phyloP scores from a whole-genome alignment of 2,329 filamentous ascomycete species.

The Talaromyces sp. region DNA sequence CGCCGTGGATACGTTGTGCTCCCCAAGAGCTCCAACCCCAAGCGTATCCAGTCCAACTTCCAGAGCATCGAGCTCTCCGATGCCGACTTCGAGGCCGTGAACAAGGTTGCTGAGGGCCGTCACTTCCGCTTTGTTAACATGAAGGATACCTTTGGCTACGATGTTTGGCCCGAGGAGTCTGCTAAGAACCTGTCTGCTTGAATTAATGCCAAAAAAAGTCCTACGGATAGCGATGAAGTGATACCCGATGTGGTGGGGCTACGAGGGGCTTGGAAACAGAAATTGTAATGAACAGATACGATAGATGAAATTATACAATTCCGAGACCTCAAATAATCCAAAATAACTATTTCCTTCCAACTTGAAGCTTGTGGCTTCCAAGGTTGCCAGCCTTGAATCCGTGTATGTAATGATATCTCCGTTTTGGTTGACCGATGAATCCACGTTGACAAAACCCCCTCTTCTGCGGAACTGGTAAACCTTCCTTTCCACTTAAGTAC shows the following conservation, averaged over 20 bases:
- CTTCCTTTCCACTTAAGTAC: not conserved
- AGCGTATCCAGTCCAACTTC: conserved; percentile 69
- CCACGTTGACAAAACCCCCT: not conserved
- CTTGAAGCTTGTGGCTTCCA: too few species aligned
- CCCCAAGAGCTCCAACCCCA: conserved; percentile 70
- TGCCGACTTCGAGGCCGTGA: conserved; percentile 62
- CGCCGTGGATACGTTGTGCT: conserved; percentile 68
- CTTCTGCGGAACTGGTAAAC: not conserved
- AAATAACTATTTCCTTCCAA: too few species aligned
- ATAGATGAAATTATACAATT: conserved; percentile 9
- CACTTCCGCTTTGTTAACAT: conserved; percentile 77
- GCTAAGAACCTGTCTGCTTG: conserved; percentile 37
- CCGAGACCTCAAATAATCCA: not conserved
- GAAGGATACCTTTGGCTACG: conserved; percentile 77
- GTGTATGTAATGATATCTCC: not conserved
- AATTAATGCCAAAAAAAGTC: conserved; percentile 11
- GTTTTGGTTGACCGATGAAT: not conserved
- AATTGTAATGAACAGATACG: conserved; percentile 5
- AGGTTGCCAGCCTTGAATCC: too few species aligned
- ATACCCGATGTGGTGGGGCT: conserved; percentile 3
- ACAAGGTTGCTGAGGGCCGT: conserved; percentile 66
- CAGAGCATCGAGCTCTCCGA: conserved; percentile 62
- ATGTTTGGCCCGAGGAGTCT: conserved; percentile 67
- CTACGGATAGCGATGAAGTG: conserved; percentile 7
- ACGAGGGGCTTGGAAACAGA: not conserved